Conservation (phyloP, 2,329 filamentous ascomycete genomes). For the Penicillium expansum region DNA sequence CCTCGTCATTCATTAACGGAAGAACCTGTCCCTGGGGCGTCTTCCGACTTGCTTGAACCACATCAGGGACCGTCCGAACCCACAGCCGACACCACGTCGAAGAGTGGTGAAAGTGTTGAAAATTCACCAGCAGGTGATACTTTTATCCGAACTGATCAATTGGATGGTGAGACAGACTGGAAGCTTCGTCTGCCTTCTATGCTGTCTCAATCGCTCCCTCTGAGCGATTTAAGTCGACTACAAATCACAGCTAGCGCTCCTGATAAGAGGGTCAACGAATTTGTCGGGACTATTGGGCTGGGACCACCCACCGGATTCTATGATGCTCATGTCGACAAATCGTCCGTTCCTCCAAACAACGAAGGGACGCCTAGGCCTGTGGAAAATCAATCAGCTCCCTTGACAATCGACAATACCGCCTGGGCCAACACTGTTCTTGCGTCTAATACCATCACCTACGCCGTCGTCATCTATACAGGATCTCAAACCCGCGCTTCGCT, state of each 20-base stretch:
- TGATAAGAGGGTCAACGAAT: slow-evolving; percentile 91
- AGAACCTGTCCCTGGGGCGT: slow-evolving; percentile 12
- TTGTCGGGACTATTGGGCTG: slow-evolving; percentile 83
- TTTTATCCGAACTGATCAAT: slow-evolving; percentile 94
- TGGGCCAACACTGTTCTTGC: slow-evolving; percentile 98
- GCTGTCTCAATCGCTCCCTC: slow-evolving; percentile 73
- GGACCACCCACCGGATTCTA: slow-evolving; percentile 53
- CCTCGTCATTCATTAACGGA: slow-evolving; percentile 22
- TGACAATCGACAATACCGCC: slow-evolving; percentile 94
- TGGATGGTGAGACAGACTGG: slow-evolving; percentile 98
- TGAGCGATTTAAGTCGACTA: slow-evolving; percentile 65
- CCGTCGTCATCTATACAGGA: slow-evolving; percentile 91
- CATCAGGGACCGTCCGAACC: slow-evolving; percentile 20
- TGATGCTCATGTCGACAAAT: slow-evolving; percentile 44
- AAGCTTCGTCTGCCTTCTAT: slow-evolving; percentile 87
- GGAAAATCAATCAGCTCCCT: slow-evolving; percentile 44
- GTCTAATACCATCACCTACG: slow-evolving; percentile 83
- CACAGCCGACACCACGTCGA: slow-evolving; percentile 8
- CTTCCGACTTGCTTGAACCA: slow-evolving; percentile 29
- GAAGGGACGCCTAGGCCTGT: slow-evolving; percentile 17
- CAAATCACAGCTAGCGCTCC: slow-evolving; percentile 81
- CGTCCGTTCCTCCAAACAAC: slow-evolving; percentile 16
- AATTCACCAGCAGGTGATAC: slow-evolving; percentile 66
- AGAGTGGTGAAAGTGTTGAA: slow-evolving; percentile 26
- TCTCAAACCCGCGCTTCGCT: slow-evolving; percentile 90